phyloP scores from a whole-genome alignment of 345 rosid species.

The Streptanthus diversifolius region DNA sequence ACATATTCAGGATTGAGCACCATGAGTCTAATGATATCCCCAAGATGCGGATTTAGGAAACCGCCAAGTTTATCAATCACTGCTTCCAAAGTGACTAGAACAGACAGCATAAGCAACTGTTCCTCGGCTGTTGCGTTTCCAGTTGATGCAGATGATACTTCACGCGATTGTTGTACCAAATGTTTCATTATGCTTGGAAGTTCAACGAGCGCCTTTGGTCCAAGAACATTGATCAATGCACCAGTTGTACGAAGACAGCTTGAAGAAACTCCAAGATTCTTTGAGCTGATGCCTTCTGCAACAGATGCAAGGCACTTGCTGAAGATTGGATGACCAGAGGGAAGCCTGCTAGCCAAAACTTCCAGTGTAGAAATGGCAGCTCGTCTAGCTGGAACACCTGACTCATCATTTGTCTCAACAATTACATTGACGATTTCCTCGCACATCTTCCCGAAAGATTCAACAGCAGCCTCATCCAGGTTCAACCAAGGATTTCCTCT shows the following conservation, averaged over 20 bases:
- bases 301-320: slow-evolving; percentile 64
- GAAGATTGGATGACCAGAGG: slow-evolving; percentile 63
- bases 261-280: slow-evolving; percentile 55
- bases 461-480: slow-evolving; percentile 50
- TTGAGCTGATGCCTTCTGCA: slow-evolving; percentile 56
- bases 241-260: slow-evolving; percentile 74
- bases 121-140: slow-evolving; percentile 27
- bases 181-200: slow-evolving; percentile 74
- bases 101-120: slow-evolving; percentile 49
- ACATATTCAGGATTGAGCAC: slow-evolving; percentile 61
- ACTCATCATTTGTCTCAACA: slow-evolving; percentile 49
- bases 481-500: slow-evolving; percentile 48
- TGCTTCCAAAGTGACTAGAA: slow-evolving; percentile 75
- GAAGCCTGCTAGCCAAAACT: slow-evolving; percentile 62
- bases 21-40: slow-evolving; percentile 57
- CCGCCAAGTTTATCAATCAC: slow-evolving; percentile 88
- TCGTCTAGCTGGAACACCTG: slow-evolving; percentile 50
- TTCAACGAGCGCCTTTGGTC: slow-evolving; percentile 70
- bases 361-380: slow-evolving; percentile 77
- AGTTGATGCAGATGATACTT: slow-evolving; percentile 32
- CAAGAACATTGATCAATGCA: slow-evolving; percentile 78
- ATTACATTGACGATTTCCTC: slow-evolving; percentile 56
- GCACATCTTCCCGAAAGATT: slow-evolving; percentile 60
- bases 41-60: slow-evolving; percentile 83
- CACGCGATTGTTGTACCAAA: slow-evolving; percentile 41